Evolutionary conservation across 768 basidiomycete genomes (phyloP).

Genomic region (Erythrobasidium yunnanense): DNA sequence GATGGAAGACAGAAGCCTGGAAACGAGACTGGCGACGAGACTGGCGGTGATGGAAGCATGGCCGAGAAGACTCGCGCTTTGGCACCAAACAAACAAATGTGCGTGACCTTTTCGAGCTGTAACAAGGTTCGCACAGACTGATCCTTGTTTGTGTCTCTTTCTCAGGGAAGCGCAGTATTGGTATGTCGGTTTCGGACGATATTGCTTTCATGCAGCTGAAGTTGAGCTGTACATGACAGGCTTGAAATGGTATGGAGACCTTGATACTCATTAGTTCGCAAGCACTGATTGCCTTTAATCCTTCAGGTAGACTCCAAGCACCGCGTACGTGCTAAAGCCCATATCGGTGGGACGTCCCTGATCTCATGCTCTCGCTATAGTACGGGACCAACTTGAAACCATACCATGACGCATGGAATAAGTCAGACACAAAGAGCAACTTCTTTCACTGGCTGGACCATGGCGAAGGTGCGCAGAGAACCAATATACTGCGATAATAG

Average conservation of each 20-base stretch:
- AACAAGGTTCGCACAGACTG: no score
- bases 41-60: background rate
- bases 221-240: background rate
- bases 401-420: slow-evolving; percentile 39
- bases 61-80: background rate
- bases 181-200: background rate
- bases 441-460: slow-evolving; percentile 39
- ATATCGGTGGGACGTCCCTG: no score
- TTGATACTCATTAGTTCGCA: slow-evolving; percentile 26
- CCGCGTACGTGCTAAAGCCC: slow-evolving; percentile 4
- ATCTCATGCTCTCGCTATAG: background rate
- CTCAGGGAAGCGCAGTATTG: slow-evolving; percentile 34
- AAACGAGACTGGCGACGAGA: background rate
- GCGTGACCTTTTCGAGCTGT: background rate
- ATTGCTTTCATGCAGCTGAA: background rate
- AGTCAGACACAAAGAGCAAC: slow-evolving; percentile 41
- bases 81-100: background rate
- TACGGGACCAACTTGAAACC: slow-evolving; percentile 35
- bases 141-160: background rate
- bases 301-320: slow-evolving; percentile 22
- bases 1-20: slow-evolving; percentile 13
- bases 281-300: no score
- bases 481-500: background rate
- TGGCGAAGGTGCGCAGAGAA: background rate
- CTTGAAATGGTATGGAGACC: slow-evolving; percentile 28